Percentiles rank a stretch among this genome's conserved stretches.
phyloP scores from a whole-genome alignment of 2,329 filamentous ascomycete species.

The Didymella sp. region DNA sequence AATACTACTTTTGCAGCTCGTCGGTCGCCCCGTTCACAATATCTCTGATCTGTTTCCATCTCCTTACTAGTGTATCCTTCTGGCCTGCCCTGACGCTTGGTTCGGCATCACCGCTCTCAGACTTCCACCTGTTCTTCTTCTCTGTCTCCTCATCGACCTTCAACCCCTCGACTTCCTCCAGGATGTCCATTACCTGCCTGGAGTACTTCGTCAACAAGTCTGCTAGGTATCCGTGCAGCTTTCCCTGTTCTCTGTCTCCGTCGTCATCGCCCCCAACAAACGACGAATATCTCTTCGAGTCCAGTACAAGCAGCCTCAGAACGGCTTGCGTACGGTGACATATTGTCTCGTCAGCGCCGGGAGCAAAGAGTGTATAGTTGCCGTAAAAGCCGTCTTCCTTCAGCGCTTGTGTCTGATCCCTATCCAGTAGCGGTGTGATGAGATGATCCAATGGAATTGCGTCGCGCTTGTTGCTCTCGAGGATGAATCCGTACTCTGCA shows the following conservation, averaged over 20 bases:
- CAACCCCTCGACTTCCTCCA: conserved; percentile 38
- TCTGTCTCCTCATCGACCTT: conserved; percentile 29
- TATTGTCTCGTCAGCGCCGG: conserved; percentile 37
- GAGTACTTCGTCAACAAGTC: conserved; percentile 40
- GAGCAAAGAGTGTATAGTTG: conserved; percentile 35
- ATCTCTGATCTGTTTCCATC: conserved; percentile 51
- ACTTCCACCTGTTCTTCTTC: not conserved
- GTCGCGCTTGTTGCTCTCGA: conserved; percentile 49
- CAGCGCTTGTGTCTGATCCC: conserved; percentile 43
- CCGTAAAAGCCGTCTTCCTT: conserved; percentile 54
- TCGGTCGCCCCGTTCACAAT: conserved; percentile 30
- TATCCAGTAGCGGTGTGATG: conserved; percentile 49
- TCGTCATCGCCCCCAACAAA: conserved; percentile 45
- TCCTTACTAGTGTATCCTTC: conserved; percentile 32
- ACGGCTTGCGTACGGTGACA: conserved; percentile 57
- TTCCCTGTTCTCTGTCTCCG: conserved; percentile 44
- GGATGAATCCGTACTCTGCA: conserved; percentile 67
- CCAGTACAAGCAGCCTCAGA: conserved; percentile 46
- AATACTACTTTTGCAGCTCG: conserved; percentile 11
- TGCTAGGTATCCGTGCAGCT: conserved; percentile 50
- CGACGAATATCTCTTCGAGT: conserved; percentile 37
- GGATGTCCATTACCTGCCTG: conserved; percentile 34
- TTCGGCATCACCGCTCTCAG: not conserved
- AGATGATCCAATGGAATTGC: conserved; percentile 52
- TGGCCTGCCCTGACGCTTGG: conserved; percentile 23